These are phyloP conservation scores for Penicillium canariense DNA, from an alignment of 495 filamentous ascomycete species.

Conservation along the genomic window DNA sequence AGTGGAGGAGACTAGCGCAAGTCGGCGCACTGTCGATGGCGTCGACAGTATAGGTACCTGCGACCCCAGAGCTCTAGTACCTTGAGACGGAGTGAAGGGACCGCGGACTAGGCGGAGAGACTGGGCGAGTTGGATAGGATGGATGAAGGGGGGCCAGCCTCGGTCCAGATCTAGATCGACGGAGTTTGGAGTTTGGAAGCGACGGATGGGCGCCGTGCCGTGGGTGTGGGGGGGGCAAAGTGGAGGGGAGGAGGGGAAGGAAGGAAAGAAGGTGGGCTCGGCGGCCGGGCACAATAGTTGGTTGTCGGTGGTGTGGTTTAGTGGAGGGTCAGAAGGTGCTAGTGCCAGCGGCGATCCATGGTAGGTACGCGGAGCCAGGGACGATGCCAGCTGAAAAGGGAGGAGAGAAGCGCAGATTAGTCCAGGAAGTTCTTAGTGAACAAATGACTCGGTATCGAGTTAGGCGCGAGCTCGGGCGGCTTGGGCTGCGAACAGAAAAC, in stretches of 20 bases:
- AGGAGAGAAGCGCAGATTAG: neutral
- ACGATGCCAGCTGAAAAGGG: neutral
- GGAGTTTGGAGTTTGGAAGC: slow-evolving; percentile 21
- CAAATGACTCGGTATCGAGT: no score
- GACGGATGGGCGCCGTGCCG: slow-evolving; percentile 16
- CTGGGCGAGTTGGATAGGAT: no score
- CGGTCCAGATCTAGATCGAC: slow-evolving; percentile 30
- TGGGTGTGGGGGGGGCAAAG: no score
- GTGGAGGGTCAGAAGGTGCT: neutral
- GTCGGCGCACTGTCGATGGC: neutral
- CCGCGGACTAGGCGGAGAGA: no score
- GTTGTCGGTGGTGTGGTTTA: no score
- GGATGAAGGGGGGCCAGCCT: no score
- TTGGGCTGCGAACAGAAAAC: neutral
- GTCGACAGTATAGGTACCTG: neutral
- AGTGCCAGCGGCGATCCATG: neutral
- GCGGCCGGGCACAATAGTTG: neutral
- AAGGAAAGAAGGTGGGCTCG: neutral
- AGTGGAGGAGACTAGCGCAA: neutral
- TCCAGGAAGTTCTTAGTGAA: no score
- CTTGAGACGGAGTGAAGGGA: neutral
- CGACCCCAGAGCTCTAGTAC: neutral
- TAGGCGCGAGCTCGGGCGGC: no score
- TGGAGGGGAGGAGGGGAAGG: slow-evolving; percentile 2
- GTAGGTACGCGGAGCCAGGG: neutral